Evolutionary conservation across 2,329 filamentous ascomycete species (phyloP), one percentile per base, ranked within the genome.

Genomic region (Aaosphaeria pasadenensis): DNA sequence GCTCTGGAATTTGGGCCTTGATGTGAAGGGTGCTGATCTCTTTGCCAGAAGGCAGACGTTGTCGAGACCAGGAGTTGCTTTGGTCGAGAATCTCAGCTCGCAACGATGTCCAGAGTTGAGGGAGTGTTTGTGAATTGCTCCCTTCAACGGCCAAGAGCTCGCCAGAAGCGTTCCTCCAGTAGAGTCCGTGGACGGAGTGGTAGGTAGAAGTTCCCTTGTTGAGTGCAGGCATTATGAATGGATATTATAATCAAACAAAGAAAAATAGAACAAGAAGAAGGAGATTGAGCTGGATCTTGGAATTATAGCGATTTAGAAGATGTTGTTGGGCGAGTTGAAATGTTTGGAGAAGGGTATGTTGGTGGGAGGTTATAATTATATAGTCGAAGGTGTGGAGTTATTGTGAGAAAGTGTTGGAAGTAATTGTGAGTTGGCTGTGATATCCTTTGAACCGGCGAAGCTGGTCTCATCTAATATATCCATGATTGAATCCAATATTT

Each of bases 171-270:
- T 58, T 52, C 38, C 63, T 55, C 56, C 60, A 64, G 53, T 63
- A 66, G n/a, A 64, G 48, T 24, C 54, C 59, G 33, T 63, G 57
- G 45, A 65, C 54, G 47, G 50, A 56, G 49, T 65, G 62, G 38
- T 64, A 64, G 17, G 58, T 56, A 30, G 60, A 59, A 30, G 58
- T 51, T 36, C 60, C 61, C 46, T 61, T 60, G 51, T 66, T 65
- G 30, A 66, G 56, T 28, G 58, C 54, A 47, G 60, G 39, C 39
- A 40, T 40, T 28, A 40, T 28, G 46, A 57, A 36, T 36, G 7
- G n/a, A 3, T 36, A 24, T 24, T 24, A 24, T 24, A 3, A 24
- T 24, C 3, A 24, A 24, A 24, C 17, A 24, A 24, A 24, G 3
- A 24, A 24, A 3, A 24, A 24, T 24, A 24, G 17, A 24, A 24